Conservation (phyloP, 768 basidiomycete species). For the Paxillus rubicundulus region DNA sequence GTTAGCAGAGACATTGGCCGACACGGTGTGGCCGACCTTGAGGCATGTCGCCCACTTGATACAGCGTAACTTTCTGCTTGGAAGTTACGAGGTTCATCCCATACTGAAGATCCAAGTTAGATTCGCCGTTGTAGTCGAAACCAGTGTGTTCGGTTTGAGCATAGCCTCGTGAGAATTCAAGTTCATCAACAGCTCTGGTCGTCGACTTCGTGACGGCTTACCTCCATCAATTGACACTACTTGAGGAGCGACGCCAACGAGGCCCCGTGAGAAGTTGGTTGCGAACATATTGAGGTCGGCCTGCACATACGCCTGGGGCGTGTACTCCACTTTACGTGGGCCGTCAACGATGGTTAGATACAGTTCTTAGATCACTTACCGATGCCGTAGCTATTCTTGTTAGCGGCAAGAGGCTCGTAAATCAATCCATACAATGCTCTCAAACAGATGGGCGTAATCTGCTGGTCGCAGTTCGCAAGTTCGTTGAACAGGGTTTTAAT, state of each 20-base stretch:
- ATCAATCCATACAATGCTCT: constrained; percentile 49
- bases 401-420: constrained; percentile 42
- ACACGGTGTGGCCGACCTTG: constrained; percentile 28
- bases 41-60: constrained; percentile 44
- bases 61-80: constrained; percentile 40
- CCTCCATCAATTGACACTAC: constrained; percentile 37
- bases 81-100: constrained; percentile 47
- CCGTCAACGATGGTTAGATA: not conserved
- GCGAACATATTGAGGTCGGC: constrained; percentile 43
- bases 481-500: constrained; percentile 6
- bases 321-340: constrained; percentile 42
- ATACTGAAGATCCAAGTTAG: constrained; percentile 56
- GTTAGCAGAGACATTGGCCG: not conserved
- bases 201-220: constrained; percentile 1
- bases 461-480: constrained; percentile 30
- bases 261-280: constrained; percentile 27
- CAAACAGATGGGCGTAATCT: constrained; percentile 55
- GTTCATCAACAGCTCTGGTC: not conserved
- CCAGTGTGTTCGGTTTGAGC: constrained; percentile 40
- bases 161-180: constrained; percentile 38
- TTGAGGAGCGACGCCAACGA: constrained; percentile 19
- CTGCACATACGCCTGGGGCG: constrained; percentile 43
- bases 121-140: constrained; percentile 51
- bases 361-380: constrained; percentile 4
- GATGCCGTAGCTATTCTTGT: constrained; percentile 52